Evolutionary conservation across 768 basidiomycete species (phyloP).

Genomic region (Termitomyces sp.): DNA sequence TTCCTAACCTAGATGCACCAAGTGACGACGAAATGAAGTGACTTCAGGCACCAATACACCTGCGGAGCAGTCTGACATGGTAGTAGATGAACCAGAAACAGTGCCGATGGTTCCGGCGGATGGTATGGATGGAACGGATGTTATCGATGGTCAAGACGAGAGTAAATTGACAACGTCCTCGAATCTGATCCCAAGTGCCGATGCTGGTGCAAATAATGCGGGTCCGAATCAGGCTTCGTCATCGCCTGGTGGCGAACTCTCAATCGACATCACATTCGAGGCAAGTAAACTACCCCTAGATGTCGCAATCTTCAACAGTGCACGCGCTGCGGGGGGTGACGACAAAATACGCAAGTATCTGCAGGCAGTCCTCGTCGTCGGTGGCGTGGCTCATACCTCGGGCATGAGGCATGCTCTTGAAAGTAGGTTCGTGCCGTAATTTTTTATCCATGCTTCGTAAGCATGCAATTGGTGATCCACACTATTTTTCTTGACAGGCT

Average conservation of each 20-base stretch:
- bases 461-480: background rate
- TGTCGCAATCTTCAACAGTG: constrained; percentile 88
- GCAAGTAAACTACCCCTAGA: constrained; percentile 89
- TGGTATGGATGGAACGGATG: constrained; percentile 37
- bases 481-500: constrained; percentile 34
- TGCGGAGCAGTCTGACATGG: constrained; percentile 26
- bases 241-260: constrained; percentile 36
- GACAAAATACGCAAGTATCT: constrained; percentile 89
- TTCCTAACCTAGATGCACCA: background rate
- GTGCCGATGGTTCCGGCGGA: constrained; percentile 22
- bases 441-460: background rate
- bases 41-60: constrained; percentile 14
- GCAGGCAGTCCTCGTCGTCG: constrained; percentile 82
- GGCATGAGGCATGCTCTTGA: constrained; percentile 85
- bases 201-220: constrained; percentile 3
- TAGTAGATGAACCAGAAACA: constrained; percentile 25
- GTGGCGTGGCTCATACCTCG: constrained; percentile 74
- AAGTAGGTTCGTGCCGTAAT: constrained; percentile 57
- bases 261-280: constrained; percentile 78
- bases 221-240: constrained; percentile 16
- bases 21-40: background rate
- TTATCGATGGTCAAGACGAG: constrained; percentile 46
- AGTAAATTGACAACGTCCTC: constrained; percentile 25
- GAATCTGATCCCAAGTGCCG: constrained; percentile 12
- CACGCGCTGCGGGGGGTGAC: constrained; percentile 81